phyloP scores from a whole-genome alignment of 495 filamentous ascomycete species.

The Penicillium herquei region DNA sequence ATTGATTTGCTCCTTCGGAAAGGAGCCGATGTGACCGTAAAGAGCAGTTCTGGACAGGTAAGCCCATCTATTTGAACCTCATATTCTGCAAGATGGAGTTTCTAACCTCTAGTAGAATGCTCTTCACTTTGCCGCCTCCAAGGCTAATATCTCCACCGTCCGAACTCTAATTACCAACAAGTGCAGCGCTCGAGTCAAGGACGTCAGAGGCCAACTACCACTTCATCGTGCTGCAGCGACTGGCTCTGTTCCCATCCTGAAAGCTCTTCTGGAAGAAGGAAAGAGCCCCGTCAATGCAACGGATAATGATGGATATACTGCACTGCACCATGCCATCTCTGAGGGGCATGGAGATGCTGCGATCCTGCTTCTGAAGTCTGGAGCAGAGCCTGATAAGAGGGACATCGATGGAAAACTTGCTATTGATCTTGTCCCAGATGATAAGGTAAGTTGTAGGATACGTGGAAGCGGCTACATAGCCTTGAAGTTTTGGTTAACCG shows the following conservation, averaged over 20 bases:
- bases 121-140: slow-evolving; percentile 89
- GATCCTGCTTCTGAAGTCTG: slow-evolving; percentile 74
- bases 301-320: slow-evolving; percentile 80
- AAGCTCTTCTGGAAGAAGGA: slow-evolving; percentile 69
- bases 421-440: slow-evolving; percentile 82
- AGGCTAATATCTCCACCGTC: slow-evolving; percentile 77
- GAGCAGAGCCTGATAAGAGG: slow-evolving; percentile 78
- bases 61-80: not conserved
- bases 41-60: slow-evolving; percentile 68
- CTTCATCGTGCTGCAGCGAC: slow-evolving; percentile 90
- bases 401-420: slow-evolving; percentile 70
- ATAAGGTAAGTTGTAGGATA: slow-evolving; percentile 49
- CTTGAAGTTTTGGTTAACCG: not conserved
- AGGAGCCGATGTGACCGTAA: slow-evolving; percentile 77
- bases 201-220: slow-evolving; percentile 80
- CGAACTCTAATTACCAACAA: slow-evolving; percentile 72
- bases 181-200: slow-evolving; percentile 79
- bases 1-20: slow-evolving; percentile 75
- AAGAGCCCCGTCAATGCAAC: slow-evolving; percentile 82
- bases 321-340: slow-evolving; percentile 89
- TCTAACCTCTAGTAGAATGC: slow-evolving; percentile 56
- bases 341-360: slow-evolving; percentile 94
- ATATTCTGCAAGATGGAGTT: not conserved
- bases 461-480: slow-evolving; percentile 3
- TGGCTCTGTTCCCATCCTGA: slow-evolving; percentile 81